Evolutionary conservation across 2,329 filamentous ascomycete species (phyloP).

Genomic region (Colletotrichum agaves): DNA sequence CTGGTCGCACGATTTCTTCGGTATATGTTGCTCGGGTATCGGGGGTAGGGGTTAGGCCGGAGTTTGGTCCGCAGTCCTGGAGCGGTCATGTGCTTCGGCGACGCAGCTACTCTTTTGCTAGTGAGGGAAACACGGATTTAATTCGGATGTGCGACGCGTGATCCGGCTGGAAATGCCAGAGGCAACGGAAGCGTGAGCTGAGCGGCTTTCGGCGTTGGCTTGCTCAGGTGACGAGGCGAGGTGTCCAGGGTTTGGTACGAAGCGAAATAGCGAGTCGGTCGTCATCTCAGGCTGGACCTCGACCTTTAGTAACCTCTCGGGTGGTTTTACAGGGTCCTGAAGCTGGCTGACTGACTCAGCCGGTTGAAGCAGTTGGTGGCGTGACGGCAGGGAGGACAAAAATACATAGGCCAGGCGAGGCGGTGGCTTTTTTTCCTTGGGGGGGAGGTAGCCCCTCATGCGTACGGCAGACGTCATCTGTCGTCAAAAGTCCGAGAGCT

Average conservation of each 20-base stretch:
- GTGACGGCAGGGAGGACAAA: constrained; percentile 9
- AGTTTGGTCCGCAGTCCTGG: too few relatives aligned
- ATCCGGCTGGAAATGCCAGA: background rate
- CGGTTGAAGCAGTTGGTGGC: background rate
- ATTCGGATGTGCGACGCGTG: too few relatives aligned
- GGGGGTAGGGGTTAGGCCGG: too few relatives aligned
- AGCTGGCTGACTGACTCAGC: background rate
- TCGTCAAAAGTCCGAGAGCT: background rate
- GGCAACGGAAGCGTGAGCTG: background rate
- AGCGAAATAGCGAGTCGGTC: background rate
- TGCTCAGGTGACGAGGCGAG: background rate
- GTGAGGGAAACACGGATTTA: too few relatives aligned
- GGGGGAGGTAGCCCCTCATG: constrained; percentile 3
- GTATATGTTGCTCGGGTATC: too few relatives aligned
- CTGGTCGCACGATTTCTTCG: too few relatives aligned
- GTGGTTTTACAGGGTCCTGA: background rate
- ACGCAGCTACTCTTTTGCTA: too few relatives aligned
- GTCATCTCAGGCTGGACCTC: constrained; percentile 1
- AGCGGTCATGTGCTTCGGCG: too few relatives aligned
- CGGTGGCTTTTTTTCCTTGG: too few relatives aligned
- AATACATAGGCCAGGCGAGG: background rate
- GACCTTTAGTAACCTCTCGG: too few relatives aligned
- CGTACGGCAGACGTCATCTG: constrained; percentile 31
- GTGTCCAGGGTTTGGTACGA: background rate
- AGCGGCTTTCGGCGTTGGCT: constrained; percentile 20